Evolutionary conservation across 148 eudicot species (phyloP), one percentile per base, ranked within the genome.

Genomic region (Polygonum maritimum): DNA sequence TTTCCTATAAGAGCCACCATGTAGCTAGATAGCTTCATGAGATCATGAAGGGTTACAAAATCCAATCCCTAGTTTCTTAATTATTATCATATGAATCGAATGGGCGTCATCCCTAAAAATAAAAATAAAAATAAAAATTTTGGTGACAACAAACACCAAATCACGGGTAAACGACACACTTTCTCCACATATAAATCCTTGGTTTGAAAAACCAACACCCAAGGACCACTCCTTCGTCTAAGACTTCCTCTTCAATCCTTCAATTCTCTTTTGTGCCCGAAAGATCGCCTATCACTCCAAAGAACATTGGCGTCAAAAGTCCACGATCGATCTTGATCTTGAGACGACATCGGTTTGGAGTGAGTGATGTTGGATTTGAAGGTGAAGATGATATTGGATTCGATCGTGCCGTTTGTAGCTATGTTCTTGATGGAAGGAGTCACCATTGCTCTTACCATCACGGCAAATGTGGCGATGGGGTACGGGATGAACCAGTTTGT

Each of bases 401-500:
- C 74, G n/a, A 70, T 83, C 11, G 35, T 86, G 70, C 89, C 89
- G 3, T 81, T 87, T 36, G 6, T 83, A 2, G 38, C 80, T 40
- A 88, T 89, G 93, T 85, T 84, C 44, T 33, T 82, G 16, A 84
- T 91, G 84, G 97, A 91, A 78, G 90, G 85, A 36, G 78, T 82
- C 71, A 89, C 87, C 39, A 89, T 91, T 52, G 93, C 85, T 15
- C 79, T 91, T 65, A 91, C 93, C 7, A 89, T 91, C 6, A 82
- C 88, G 71, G 93, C 88, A 1, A 88, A 86, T 80, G 83, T 87
- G 2, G 84, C 85, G 40, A 85, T 89, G 89, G 74, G 75, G 19
- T 52, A 48, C 45, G 97, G 94, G n/a, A 82, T 88, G 87, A 92
- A 87, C 73, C 94, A 92, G 22, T 90, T 82, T 74, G 94, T 92